Conservation (phyloP, 2,329 filamentous ascomycete genomes). For the Fusarium protoensiforme region DNA sequence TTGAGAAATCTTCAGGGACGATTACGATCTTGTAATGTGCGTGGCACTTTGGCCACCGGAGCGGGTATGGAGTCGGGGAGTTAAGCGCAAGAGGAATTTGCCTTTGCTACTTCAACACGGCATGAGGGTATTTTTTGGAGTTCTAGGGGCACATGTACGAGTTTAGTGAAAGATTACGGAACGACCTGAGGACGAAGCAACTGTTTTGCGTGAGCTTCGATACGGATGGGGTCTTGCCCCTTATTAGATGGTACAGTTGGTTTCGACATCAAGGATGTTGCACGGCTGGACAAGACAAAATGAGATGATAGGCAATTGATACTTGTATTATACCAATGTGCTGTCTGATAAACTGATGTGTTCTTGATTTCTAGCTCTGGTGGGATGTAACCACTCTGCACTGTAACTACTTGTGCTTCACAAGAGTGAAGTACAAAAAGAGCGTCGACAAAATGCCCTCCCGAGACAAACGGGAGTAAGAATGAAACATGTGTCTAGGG, state of each 20-base stretch:
- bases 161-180: not conserved
- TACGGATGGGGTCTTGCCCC: not conserved
- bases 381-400: not conserved
- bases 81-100: not conserved
- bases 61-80: conserved; percentile 17
- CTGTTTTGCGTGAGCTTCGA: not conserved
- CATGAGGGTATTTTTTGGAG: not conserved
- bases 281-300: not conserved
- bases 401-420: not conserved
- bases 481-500: conserved; percentile 25
- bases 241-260: not conserved
- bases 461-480: conserved; percentile 19
- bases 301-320: not conserved
- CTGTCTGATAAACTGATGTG: not conserved
- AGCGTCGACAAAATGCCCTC: conserved; percentile 22
- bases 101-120: not conserved
- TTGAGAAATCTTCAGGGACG: not conserved
- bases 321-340: not conserved
- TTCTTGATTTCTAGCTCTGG: not conserved
- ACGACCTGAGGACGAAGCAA: not conserved
- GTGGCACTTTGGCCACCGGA: conserved; percentile 3
- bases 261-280: not conserved
- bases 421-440: conserved; percentile 9
- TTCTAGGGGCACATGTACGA: not conserved
- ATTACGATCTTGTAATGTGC: conserved; percentile 6